Evolutionary conservation across 2,329 filamentous ascomycete genomes (phyloP).

Genomic region (Tolypocladium tundrense): DNA sequence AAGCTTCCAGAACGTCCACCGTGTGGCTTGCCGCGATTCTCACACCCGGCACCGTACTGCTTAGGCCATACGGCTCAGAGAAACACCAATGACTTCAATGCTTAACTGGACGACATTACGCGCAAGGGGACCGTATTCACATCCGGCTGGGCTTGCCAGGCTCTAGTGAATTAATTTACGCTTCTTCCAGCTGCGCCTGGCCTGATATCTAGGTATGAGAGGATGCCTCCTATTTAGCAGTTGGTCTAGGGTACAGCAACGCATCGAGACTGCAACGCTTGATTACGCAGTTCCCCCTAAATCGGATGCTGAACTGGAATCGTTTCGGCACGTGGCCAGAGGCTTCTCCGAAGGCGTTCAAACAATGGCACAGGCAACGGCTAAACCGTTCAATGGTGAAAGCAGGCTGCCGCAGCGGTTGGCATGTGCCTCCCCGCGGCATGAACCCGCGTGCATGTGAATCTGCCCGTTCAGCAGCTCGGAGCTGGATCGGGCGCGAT

Average conservation of each 20-base stretch:
- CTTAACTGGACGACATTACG: too few species aligned
- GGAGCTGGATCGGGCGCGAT: not conserved
- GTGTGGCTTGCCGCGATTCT: not conserved
- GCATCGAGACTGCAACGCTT: too few species aligned
- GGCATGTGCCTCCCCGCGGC: not conserved
- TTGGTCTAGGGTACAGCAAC: not conserved
- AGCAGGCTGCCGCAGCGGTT: not conserved
- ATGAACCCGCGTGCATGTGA: too few species aligned
- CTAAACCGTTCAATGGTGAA: not conserved
- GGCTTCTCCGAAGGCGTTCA: not conserved
- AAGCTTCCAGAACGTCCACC: not conserved
- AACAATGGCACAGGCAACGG: not conserved
- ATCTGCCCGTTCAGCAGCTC: too few species aligned
- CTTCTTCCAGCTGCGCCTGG: not conserved
- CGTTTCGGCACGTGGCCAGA: too few species aligned
- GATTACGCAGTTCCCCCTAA: too few species aligned
- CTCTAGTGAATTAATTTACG: too few species aligned
- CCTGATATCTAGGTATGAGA: not conserved
- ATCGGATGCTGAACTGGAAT: too few species aligned
- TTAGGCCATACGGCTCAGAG: too few species aligned
- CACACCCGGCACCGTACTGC: not conserved
- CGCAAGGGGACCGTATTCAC: not conserved
- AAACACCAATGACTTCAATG: not conserved
- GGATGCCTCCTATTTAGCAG: not conserved
- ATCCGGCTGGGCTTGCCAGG: too few species aligned